These are phyloP conservation scores for Pythium phragmitis DNA, from an alignment of 352 stramenopile genomes.

Conservation along the genomic window DNA sequence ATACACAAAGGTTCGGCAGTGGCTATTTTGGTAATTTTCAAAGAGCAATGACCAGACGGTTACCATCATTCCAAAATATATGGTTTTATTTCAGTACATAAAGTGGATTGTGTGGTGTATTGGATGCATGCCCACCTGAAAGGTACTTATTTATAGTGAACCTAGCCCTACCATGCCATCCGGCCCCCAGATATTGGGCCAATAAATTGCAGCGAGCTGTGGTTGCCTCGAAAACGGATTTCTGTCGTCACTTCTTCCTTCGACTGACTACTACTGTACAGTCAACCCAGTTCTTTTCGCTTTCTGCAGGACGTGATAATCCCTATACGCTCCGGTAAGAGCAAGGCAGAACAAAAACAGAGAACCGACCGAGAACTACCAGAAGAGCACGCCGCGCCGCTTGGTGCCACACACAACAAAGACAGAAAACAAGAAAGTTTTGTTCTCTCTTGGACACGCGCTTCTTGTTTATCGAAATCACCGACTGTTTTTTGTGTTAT, in stretches of 20 bases:
- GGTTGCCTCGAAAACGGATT: constrained; percentile 27
- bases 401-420: too few relatives aligned
- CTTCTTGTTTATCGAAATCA: too few relatives aligned
- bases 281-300: constrained; percentile 11
- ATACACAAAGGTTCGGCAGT: neutral
- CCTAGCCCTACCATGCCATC: constrained; percentile 3
- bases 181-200: neutral
- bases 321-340: neutral
- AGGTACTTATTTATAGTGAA: neutral
- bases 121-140: neutral
- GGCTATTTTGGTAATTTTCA: constrained; percentile 12
- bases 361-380: too few relatives aligned
- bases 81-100: neutral
- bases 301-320: neutral
- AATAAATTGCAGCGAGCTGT: neutral
- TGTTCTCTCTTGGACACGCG: too few relatives aligned
- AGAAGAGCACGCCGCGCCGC: too few relatives aligned
- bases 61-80: constrained; percentile 8
- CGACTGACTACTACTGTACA: constrained; percentile 7
- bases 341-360: neutral
- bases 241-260: constrained; percentile 2
- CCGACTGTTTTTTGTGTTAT: too few relatives aligned
- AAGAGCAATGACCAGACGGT: neutral
- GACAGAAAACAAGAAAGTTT: too few relatives aligned
- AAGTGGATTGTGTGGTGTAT: neutral